phyloP scores from a whole-genome alignment of 192 early-diverging fungal species.

The Ambispora gerdemannii region DNA sequence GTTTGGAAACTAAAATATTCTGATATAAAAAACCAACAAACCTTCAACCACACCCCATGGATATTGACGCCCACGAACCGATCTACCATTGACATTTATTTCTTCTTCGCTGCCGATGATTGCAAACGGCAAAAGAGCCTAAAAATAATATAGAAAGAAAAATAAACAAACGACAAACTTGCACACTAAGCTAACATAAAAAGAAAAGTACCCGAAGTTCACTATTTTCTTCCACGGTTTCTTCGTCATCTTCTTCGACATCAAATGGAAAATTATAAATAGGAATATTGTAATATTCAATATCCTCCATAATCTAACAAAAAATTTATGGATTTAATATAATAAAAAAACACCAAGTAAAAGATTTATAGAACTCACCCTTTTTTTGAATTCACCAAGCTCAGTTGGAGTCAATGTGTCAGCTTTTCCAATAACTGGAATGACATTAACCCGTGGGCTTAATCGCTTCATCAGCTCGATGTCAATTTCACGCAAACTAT shows the following conservation, averaged over 20 bases:
- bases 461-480: slow-evolving; percentile 90
- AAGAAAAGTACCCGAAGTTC: slow-evolving; percentile 66
- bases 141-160: neutral
- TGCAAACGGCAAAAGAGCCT: slow-evolving; percentile 85
- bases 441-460: slow-evolving; percentile 90
- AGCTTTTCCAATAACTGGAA: slow-evolving; percentile 92
- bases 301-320: slow-evolving; percentile 90
- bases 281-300: slow-evolving; percentile 90
- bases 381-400: slow-evolving; percentile 82
- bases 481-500: slow-evolving; percentile 89
- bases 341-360: slow-evolving; percentile 1
- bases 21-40: neutral
- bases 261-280: slow-evolving; percentile 98
- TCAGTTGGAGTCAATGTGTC: slow-evolving; percentile 90
- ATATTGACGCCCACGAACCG: slow-evolving; percentile 89
- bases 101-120: slow-evolving; percentile 95
- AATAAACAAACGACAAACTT: neutral
- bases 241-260: slow-evolving; percentile 97
- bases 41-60: slow-evolving; percentile 93
- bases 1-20: neutral
- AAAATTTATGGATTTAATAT: neutral
- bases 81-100: slow-evolving; percentile 76
- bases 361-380: too few species aligned
- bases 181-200: slow-evolving; percentile 31
- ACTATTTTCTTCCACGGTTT: slow-evolving; percentile 96